These are phyloP conservation scores for Schwanniomyces pseudopolymorphus DNA, from an alignment of 805 yeast species.

Conservation along the genomic window DNA sequence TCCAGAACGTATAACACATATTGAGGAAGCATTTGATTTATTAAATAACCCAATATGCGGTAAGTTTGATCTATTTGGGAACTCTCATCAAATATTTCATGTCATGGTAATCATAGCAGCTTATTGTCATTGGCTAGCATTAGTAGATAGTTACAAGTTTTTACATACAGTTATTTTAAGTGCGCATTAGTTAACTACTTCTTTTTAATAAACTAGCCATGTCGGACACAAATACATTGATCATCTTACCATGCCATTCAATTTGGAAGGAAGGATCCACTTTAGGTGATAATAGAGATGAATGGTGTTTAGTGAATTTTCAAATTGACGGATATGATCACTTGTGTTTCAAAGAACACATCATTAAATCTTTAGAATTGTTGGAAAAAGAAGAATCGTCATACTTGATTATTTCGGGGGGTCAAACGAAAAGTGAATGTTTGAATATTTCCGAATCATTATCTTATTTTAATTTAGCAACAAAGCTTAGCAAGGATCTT, in stretches of 20 bases:
- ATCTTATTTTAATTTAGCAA: slow-evolving; percentile 52
- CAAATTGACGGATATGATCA: slow-evolving; percentile 73
- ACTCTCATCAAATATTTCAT: slow-evolving; percentile 86
- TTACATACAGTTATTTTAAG: slow-evolving; percentile 32
- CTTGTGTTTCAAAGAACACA: slow-evolving; percentile 61
- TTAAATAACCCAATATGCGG: slow-evolving; percentile 18
- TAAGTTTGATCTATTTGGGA: slow-evolving; percentile 65
- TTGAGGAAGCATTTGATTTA: slow-evolving; percentile 11
- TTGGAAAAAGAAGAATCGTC: slow-evolving; percentile 28
- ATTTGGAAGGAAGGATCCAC: slow-evolving; percentile 50
- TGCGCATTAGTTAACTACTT: neutral
- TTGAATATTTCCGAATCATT: slow-evolving; percentile 61
- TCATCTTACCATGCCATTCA: slow-evolving; percentile 53
- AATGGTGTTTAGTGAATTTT: slow-evolving; percentile 69
- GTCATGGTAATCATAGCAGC: slow-evolving; percentile 77
- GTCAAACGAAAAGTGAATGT: slow-evolving; percentile 60
- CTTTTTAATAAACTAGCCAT: neutral
- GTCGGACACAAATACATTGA: slow-evolving; percentile 14
- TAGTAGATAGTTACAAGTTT: slow-evolving; percentile 54
- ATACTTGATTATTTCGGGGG: slow-evolving; percentile 59
- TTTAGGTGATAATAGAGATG: slow-evolving; percentile 46
- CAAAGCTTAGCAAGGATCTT: slow-evolving; percentile 18
- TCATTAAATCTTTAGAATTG: slow-evolving; percentile 41
- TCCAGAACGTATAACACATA: slow-evolving; percentile 62
- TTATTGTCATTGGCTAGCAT: slow-evolving; percentile 65